A percentile compares a stretch with the other conserved stretches of the same genome.
Evolutionary conservation across 805 yeast species (phyloP).

Genomic region (Sugiyamaella smithiae): DNA sequence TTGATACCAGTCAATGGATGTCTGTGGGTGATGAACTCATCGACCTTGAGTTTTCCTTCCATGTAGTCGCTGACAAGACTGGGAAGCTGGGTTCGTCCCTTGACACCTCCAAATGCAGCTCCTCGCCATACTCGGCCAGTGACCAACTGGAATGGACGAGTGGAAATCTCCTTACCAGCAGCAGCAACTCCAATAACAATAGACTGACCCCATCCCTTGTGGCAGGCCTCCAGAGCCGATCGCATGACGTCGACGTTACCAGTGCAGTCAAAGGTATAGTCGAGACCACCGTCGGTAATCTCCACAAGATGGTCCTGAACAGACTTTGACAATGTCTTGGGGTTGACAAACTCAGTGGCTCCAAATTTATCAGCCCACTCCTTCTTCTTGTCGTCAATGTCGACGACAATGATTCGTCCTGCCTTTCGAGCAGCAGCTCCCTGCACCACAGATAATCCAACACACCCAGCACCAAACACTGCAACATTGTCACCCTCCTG

Average conservation of each 20-base stretch:
- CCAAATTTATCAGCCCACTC: slow-evolving; percentile 88
- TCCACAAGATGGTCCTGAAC: slow-evolving; percentile 81
- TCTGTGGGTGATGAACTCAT: slow-evolving; percentile 92
- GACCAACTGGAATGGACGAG: slow-evolving; percentile 98
- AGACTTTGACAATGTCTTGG: slow-evolving; percentile 65
- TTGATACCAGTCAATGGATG: slow-evolving; percentile 76
- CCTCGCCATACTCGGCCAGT: slow-evolving; percentile 99
- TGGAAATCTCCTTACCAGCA: slow-evolving; percentile 93
- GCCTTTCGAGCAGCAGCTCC: slow-evolving; percentile 89
- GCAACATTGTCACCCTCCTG: slow-evolving; percentile 92
- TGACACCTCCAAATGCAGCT: slow-evolving; percentile 99
- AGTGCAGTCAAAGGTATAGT: slow-evolving; percentile 95
- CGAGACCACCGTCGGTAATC: slow-evolving; percentile 96
- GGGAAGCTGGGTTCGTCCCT: slow-evolving; percentile 95
- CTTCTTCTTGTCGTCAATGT: slow-evolving; percentile 79
- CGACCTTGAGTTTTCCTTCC: slow-evolving; percentile 79
- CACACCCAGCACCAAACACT: slow-evolving; percentile 97
- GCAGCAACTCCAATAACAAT: slow-evolving; percentile 97
- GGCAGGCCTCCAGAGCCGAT: slow-evolving; percentile 93
- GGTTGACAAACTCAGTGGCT: slow-evolving; percentile 92
- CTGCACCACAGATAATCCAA: slow-evolving; percentile 93
- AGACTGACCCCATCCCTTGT: slow-evolving; percentile 98
- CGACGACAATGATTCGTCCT: slow-evolving; percentile 73
- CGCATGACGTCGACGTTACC: slow-evolving; percentile 97
- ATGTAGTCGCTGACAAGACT: slow-evolving; percentile 83